Evolutionary conservation across 805 yeast species (phyloP), one percentile per base, ranked within the genome.

Genomic region (Candida khao-thaluensis): DNA sequence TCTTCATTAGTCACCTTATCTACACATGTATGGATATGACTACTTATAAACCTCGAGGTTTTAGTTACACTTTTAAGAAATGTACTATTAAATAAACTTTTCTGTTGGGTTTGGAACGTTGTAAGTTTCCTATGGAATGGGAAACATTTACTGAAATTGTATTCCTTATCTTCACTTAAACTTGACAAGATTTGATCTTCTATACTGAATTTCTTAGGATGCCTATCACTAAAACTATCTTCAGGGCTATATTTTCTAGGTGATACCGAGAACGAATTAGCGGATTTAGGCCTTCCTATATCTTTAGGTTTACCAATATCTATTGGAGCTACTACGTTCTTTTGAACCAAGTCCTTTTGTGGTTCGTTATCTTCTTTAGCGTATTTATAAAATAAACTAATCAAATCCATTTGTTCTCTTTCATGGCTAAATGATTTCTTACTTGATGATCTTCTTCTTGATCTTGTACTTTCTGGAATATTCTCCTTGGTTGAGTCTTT

Each of bases 121-220:
- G 62, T 72, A 65, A 37, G 78, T 64, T 59, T 81, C 43, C 95
- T 71, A 54, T 83, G 85, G 40, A 80, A 77, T 0, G 97, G 97
- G 60, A 87, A 89, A 50, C 91, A 86, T 51, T 81, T 83, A 5
- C 82, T 80, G 57, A 81, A 87, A 38, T 79, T 71, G 39, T 74
- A 70, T 54, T 86, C 95, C 45, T 81, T 79, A 18, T 56, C 54
- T 44, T 66, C 73, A 30, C 55, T 59, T 20, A 57, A 42, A 21
- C 40, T 45, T 28, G 55, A 41, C 10, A 58, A 23, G 7, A 44
- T 11, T 12, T 34, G 28, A 24, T 47, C 43, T 32, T 44, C 42
- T 11, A 24, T 33, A 22, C 17, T 31, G 4, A 11, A 9, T 16
- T 21, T 21, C 14, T 21, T 29, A 17, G 5, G 9, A 12, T 18